Evolutionary conservation across 78 protist species (phyloP), one percentile per base, ranked within the genome.

Genomic region (Chrysochromulina tobinii): DNA sequence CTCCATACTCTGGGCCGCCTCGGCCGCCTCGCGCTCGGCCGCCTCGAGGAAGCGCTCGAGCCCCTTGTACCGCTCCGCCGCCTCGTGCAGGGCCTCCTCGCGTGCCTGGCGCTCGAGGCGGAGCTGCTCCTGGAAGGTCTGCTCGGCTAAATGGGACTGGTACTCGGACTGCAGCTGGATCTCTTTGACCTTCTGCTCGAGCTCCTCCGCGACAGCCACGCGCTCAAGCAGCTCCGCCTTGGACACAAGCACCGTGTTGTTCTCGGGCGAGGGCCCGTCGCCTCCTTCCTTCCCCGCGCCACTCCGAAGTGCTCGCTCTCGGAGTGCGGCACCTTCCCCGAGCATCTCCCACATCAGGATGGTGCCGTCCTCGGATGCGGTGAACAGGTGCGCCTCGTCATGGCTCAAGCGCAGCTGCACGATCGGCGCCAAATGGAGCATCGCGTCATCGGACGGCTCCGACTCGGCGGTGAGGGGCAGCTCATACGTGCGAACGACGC

Each of bases 321-420:
- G 38, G 38, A 38, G 38, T 38, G 38, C 38, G 38, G 91, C 50
- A 69, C 88, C 25, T 53, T 38, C 92, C n/a, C 1, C 25, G 38
- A 25, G 81, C 38, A 91, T 15, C 23, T 89, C 94, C 50, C 50
- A 73, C 61, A 88, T 1, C 75, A 57, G 91, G 61, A 95, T 2
- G 4, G 54, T 9, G 18, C 97, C 94, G 90, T 95, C 95, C n/a
- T 81, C 94, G 50, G 91, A 92, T 1, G 72, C 93, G 8, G 91
- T 69, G 92, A 93, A 85, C n/a, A 95, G 55, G 50, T 3, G 1
- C 25, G 17, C 2, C 51, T 87, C 95, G 79, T 93, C 95, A n/a
- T 21, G 21, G 9, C 92, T 57, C 25, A 92, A 0, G 23, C 68
- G 21, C 68, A 93, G 21, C 21, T 92, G 79, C 21, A 92, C 54